These are phyloP conservation scores for Daldinia caldariorum DNA, from an alignment of 495 filamentous ascomycete species.

Conservation along the genomic window DNA sequence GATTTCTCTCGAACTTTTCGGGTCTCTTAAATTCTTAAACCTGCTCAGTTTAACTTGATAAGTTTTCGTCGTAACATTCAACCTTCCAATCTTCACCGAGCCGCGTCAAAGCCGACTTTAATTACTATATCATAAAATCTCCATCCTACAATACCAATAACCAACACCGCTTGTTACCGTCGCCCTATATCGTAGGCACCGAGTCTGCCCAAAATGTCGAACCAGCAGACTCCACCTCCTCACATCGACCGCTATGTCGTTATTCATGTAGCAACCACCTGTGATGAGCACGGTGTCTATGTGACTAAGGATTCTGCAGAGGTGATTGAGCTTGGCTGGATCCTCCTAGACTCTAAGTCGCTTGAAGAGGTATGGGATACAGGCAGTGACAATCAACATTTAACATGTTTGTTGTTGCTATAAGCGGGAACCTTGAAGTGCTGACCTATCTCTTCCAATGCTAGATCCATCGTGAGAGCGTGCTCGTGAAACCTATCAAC, in stretches of 20 bases:
- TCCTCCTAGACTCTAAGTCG: conserved; percentile 87
- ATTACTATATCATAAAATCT: conserved; percentile 31
- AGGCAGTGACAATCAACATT: conserved; percentile 5
- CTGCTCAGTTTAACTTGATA: conserved; percentile 7
- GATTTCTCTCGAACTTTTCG: conserved; percentile 19
- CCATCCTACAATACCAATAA: conserved; percentile 4
- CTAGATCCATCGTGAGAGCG: conserved; percentile 91
- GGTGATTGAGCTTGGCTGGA: conserved; percentile 99
- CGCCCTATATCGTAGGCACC: conserved; percentile 13
- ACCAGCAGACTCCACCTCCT: conserved; percentile 55
- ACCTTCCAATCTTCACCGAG: conserved; percentile 10
- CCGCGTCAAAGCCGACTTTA: conserved; percentile 22
- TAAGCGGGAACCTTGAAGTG: conserved; percentile 8
- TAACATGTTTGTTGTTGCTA: conserved; percentile 12
- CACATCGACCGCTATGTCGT: conserved; percentile 96
- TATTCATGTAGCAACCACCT: conserved; percentile 98
- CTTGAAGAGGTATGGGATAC: conserved; percentile 80
- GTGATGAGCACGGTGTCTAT: conserved; percentile 98
- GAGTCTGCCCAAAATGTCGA: conserved; percentile 52
- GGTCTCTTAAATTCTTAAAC: background rate
- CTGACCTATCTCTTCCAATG: conserved; percentile 27
- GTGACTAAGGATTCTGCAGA: conserved; percentile 99
- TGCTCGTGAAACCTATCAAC: conserved; percentile 97
- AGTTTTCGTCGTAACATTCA: conserved; percentile 25
- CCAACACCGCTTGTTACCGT: background rate